These are phyloP conservation scores for Rutidosis leptorrhynchoides DNA, from an alignment of 129 eudicot genomes.

Conservation along the genomic window DNA sequence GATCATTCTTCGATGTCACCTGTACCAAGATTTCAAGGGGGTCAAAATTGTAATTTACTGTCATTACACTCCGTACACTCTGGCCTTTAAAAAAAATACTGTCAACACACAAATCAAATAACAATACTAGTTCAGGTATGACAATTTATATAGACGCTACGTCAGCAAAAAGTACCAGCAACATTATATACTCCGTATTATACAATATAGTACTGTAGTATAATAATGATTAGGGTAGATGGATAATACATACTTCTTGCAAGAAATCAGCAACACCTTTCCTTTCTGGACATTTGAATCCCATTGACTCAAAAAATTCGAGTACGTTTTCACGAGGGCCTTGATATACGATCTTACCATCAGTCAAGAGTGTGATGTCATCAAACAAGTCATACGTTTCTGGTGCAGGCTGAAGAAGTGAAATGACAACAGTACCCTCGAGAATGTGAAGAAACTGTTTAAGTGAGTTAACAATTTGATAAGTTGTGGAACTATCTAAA, in stretches of 20 bases:
- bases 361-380: slow-evolving; percentile 70
- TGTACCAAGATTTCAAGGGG: slow-evolving; percentile 19
- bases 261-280: slow-evolving; percentile 73
- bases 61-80: no score
- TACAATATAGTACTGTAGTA: no score
- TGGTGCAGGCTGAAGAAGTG: slow-evolving; percentile 82
- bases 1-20: slow-evolving; percentile 84
- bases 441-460: slow-evolving; percentile 9
- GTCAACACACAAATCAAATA: no score
- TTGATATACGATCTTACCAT: slow-evolving; percentile 69
- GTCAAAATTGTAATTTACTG: not conserved
- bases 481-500: slow-evolving; percentile 11
- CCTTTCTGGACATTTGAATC: slow-evolving; percentile 59
- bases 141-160: no score
- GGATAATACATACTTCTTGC: slow-evolving; percentile 60
- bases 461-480: slow-evolving; percentile 5
- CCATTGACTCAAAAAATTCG: slow-evolving; percentile 59
- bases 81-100: no score
- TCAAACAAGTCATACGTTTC: slow-evolving; percentile 68
- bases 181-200: no score
- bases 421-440: slow-evolving; percentile 24
- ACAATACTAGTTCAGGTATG: no score
- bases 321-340: slow-evolving; percentile 78
- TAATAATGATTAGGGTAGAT: no score
- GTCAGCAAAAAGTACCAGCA: no score